Conservation (phyloP, 2,329 filamentous ascomycete genomes). For the Knufia fluminis region DNA sequence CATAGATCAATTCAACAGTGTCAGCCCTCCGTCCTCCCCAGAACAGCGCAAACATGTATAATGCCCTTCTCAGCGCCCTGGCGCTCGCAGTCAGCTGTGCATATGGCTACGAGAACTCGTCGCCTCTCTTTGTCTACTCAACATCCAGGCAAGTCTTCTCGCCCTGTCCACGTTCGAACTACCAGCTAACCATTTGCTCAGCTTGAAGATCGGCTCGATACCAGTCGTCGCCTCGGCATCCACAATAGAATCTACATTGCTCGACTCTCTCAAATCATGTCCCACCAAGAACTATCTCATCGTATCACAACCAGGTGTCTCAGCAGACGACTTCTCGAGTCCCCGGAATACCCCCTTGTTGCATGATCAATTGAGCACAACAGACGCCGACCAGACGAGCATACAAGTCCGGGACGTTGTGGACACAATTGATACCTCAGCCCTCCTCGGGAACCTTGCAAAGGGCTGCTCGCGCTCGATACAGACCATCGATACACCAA, state of each 20-base stretch:
- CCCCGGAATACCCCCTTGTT: constrained; percentile 42
- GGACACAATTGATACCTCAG: constrained; percentile 38
- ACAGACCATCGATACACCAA: constrained; percentile 36
- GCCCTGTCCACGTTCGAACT: neutral
- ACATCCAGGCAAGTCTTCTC: constrained; percentile 58
- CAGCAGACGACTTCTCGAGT: constrained; percentile 56
- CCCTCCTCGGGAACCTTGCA: constrained; percentile 36
- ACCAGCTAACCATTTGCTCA: constrained; percentile 4
- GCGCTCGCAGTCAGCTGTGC: constrained; percentile 18
- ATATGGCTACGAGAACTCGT: constrained; percentile 51
- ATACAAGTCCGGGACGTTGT: constrained; percentile 46
- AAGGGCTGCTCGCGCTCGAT: constrained; percentile 39
- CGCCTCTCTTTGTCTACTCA: constrained; percentile 82
- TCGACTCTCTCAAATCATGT: constrained; percentile 50
- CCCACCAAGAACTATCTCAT: constrained; percentile 69
- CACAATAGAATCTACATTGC: constrained; percentile 36
- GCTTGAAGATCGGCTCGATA: constrained; percentile 2
- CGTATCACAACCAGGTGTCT: constrained; percentile 66
- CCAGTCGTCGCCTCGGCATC: constrained; percentile 30
- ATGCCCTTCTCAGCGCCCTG: constrained; percentile 14
- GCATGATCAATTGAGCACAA: constrained; percentile 11
- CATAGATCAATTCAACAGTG: neutral
- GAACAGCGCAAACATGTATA: neutral
- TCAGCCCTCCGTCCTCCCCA: neutral
- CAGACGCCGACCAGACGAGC: constrained; percentile 42